Percentiles rank a stretch among this genome's conserved stretches.
Evolutionary conservation across 2,329 filamentous ascomycete genomes (phyloP).

Genomic region (Pseudogymnoascus sp.): DNA sequence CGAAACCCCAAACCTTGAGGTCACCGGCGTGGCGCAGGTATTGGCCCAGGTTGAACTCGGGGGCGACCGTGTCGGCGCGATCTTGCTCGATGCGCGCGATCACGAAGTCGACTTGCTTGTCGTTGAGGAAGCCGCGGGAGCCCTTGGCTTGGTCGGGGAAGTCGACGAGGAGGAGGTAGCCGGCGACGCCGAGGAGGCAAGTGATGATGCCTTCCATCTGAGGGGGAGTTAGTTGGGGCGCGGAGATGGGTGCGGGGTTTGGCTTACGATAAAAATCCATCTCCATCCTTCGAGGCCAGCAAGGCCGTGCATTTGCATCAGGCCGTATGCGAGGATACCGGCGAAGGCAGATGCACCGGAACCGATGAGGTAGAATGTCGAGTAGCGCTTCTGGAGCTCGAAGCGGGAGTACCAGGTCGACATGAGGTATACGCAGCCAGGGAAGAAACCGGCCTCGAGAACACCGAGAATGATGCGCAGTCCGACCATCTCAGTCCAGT

Average conservation of each 20-base stretch:
- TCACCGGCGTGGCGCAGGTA: conserved; percentile 41
- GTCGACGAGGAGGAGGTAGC: conserved; percentile 51
- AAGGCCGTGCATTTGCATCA: conserved; percentile 36
- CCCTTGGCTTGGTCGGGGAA: conserved; percentile 49
- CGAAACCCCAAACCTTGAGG: conserved; percentile 53
- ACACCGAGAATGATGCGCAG: conserved; percentile 24
- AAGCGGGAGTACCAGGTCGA: conserved; percentile 39
- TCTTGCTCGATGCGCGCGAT: conserved; percentile 45
- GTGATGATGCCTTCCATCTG: conserved; percentile 38
- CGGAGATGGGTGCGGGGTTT: conserved; percentile 46
- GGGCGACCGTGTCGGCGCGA: conserved; percentile 40
- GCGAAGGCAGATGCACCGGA: conserved; percentile 57
- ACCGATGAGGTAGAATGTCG: conserved; percentile 60
- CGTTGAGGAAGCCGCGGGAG: conserved; percentile 37
- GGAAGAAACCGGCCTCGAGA: conserved; percentile 27
- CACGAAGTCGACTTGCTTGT: conserved; percentile 41
- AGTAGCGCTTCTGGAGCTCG: conserved; percentile 62
- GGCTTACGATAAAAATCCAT: conserved; percentile 48
- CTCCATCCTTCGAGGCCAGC: conserved; percentile 43
- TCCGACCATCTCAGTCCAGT: conserved; percentile 22
- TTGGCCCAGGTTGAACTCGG: conserved; percentile 37
- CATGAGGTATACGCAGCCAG: conserved; percentile 35
- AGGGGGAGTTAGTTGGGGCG: conserved; percentile 50
- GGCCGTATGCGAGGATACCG: conserved; percentile 61
- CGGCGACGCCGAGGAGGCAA: conserved; percentile 37